Evolutionary conservation across 1,139 yeast species (phyloP), one percentile per base, ranked within the genome.

Genomic region (Tardiomyces depauwii): DNA sequence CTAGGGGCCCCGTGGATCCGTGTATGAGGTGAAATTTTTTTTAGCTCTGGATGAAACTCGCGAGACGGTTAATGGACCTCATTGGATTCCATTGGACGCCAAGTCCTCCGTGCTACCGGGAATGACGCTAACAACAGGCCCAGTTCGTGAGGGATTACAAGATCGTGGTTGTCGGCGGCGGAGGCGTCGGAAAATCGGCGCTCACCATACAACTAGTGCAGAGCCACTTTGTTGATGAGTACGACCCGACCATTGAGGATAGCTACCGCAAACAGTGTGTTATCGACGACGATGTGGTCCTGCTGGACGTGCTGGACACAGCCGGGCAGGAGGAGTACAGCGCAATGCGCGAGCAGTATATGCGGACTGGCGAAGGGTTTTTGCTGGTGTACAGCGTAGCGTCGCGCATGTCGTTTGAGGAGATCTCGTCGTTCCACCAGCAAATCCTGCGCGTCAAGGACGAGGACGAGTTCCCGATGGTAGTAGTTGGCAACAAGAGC

Each of bases 301-400:
- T 86, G 56, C 72, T 88, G 55, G 96, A 89, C 65, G 86, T 89
- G 45, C 74, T 89, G 61, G 96, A 89, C 65, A 89, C 96, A 42
- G 96, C 96, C n/a, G 96, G 96, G 40, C 96, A 87, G 70, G 96
- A 88, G 67, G 96, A 88, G 66, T 89, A 87, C 65, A 79, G 88
- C 49, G 95, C 96, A 30, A 82, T 89, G 91, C 74, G 96, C 60
- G 96, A 89, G 66, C 89, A 66, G 45, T 67, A 89, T 66, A 89
- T 89, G 80, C 75, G 95, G 52, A 85, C 94, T 13, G 95, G 96
- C 42, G 94, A 86, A 63, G 95, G 95, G 5, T 85, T 85, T 57
- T 63, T 88, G 46, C 71, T 88, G 51, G 96, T 88, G 12, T 88
- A 88, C 63, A 79, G 89, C 5, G 87, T 88, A 42, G 84, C 94